Conservation (phyloP, 768 basidiomycete genomes). For the Amanita exitialis region DNA sequence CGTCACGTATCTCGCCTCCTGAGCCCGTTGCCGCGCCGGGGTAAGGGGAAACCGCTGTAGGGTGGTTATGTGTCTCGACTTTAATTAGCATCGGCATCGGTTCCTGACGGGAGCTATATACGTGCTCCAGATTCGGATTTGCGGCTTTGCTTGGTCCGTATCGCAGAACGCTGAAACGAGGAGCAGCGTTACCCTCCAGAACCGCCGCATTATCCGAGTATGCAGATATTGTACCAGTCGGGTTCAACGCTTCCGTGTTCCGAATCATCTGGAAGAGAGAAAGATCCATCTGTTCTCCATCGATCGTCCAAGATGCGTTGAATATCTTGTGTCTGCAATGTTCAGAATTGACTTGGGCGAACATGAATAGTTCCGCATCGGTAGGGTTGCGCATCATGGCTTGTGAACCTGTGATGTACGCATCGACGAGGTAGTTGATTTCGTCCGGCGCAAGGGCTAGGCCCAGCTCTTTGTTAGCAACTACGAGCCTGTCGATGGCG, state of each 20-base stretch:
- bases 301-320: conserved; percentile 93
- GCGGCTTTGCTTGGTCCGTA: conserved; percentile 11
- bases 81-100: conserved; percentile 88
- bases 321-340: conserved; percentile 99
- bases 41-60: conserved; percentile 95
- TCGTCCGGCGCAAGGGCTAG: conserved; percentile 87
- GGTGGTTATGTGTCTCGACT: conserved; percentile 99
- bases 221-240: conserved; percentile 82
- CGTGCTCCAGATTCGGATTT: conserved; percentile 16
- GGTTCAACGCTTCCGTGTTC: conserved; percentile 78
- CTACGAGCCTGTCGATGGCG: conserved; percentile 54
- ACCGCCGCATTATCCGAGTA: conserved; percentile 99
- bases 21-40: conserved; percentile 99
- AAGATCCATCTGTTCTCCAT: conserved; percentile 48
- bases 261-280: conserved; percentile 96
- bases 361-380: conserved; percentile 99
- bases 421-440: conserved; percentile 85
- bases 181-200: conserved; percentile 63
- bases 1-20: conserved; percentile 96
- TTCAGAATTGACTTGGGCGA: conserved; percentile 99
- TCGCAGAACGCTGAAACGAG: conserved; percentile 57
- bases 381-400: conserved; percentile 80
- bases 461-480: conserved; percentile 78
- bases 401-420: conserved; percentile 63
- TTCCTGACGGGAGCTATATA: conserved; percentile 55